Base-by-base conservation (phyloP, 2,329 filamentous ascomycete genomes). In the Aspergillus alliaceus region DNA sequence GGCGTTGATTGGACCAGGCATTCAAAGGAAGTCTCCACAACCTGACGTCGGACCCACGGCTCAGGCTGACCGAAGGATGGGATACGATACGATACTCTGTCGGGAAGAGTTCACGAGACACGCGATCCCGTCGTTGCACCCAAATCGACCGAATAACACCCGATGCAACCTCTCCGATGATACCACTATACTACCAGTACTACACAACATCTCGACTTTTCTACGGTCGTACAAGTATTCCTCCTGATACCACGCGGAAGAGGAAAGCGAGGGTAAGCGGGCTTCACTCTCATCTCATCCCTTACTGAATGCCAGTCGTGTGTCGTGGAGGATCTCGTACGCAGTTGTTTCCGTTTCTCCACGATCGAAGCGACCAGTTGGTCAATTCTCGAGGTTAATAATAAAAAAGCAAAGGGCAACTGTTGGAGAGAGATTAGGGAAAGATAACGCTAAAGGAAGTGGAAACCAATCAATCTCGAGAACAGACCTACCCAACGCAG, bases 31-130 rank as follows among this genome's bases (percentile, higher is more conserved):
- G 27, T 4, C 44, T 32, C 44, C 44, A 48, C 44, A 32, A 8
- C 44, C 11, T 32, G 25, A 48, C 44, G 50, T 31, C 50, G 49
- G 49, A 48, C 53, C 37, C 48, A 35, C 24, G 37, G 46, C 35
- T 42, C 24, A 42, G 22, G n/a, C 40, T 27, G 40, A 27, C 39
- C 39, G 22, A 25, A 25, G 39, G 39, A 31, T 12, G n/a, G n/a
- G n/a, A n/a, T n/a, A n/a, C n/a, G n/a, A n/a, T n/a, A n/a, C n/a
- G n/a, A n/a, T 59, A 59, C 61, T 54, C 54, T 51, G 35, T 58
- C 27, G 35, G 57, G 59, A 60, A 60, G 53, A 59, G 63, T 65
- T 62, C 58, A 65, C 59, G 59, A 62, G 58, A 59, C 40, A 34
- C 1, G 18, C 12, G 14, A n/a, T 44, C 50, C 35, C 25, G 20